Evolutionary conservation across 192 early-diverging fungal genomes (phyloP), one percentile per base, ranked within the genome.

Genomic region (Pilaira anomala): DNA sequence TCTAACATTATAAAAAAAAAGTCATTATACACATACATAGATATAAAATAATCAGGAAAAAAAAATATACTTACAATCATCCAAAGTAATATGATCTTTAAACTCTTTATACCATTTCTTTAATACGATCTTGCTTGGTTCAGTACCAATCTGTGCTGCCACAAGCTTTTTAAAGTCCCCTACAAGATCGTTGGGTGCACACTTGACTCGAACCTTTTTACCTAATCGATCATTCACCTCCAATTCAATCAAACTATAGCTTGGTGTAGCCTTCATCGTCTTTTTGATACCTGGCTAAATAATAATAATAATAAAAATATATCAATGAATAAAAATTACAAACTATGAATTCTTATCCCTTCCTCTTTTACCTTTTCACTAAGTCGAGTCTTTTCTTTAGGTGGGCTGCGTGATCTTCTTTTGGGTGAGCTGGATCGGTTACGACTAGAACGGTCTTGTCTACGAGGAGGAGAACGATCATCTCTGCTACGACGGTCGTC

Each of bases 51-150:
- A 36, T 13, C 7, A 0, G 13, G 11, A 11, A 26, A 46, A 19
- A 63, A 12, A n/a, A 14, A 26, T 40, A 29, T 22, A 84, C 80
- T 77, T 71, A 85, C 84, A 96, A 68, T 94, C 93, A 22, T 88
- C 87, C 71, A 96, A 75, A 0, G 94, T 91, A 66, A 93, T 92
- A 64, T 93, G 89, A 66, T 96, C 92, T 76, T 93, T 93, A 73
- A 74, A 95, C 11, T 87, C 76, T 18, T 78, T 89, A 62, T 91
- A 91, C 88, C 92, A 90, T 70, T 95, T 94, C 75, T 95, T 95
- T 45, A 96, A 74, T 3, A 93, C 82, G 71, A 96, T 94, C 74
- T 93, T 95, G 41, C 87, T 83, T 33, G 91, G 76, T 51, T 90
- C 87, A 2, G 94, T 96, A 72, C 94, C 94, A 8, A 86, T 92